Evolutionary conservation across 805 yeast genomes (phyloP).

Genomic region (Ogataea ganodermae): DNA sequence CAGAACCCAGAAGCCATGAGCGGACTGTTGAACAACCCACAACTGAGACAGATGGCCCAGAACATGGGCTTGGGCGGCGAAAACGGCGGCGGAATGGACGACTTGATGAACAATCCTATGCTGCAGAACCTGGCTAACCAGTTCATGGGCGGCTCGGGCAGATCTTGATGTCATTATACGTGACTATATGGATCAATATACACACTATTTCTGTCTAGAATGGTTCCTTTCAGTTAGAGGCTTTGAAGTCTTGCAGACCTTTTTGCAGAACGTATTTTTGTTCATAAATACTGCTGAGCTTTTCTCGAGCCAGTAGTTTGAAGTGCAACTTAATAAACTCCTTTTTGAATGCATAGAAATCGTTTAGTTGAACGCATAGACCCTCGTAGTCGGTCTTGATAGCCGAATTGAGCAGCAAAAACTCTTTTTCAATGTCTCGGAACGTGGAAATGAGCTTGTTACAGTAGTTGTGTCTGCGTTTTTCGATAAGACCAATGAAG

Average conservation of each 20-base stretch:
- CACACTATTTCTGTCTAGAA: conserved; percentile 4
- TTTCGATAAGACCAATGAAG: conserved; percentile 46
- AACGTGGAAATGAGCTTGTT: conserved; percentile 42
- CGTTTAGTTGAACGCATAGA: conserved; percentile 63
- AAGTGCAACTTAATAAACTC: conserved; percentile 42
- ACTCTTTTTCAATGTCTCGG: conserved; percentile 42
- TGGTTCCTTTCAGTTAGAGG: not conserved
- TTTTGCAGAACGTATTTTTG: conserved; percentile 24
- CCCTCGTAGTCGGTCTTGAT: conserved; percentile 59
- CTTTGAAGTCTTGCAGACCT: conserved; percentile 15
- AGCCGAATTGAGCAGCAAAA: conserved; percentile 46
- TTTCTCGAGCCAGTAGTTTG: conserved; percentile 34
- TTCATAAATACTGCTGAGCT: conserved; percentile 30
- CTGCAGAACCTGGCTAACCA: conserved; percentile 69
- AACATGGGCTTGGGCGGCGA: conserved; percentile 69
- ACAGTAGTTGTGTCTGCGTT: conserved; percentile 50
- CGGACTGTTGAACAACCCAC: conserved; percentile 78
- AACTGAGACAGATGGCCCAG: conserved; percentile 80
- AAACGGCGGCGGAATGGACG: conserved; percentile 54
- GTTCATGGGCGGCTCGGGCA: conserved; percentile 58
- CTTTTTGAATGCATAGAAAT: conserved; percentile 53
- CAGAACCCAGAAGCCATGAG: conserved; percentile 76
- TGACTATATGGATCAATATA: not conserved
- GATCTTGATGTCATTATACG: no score
- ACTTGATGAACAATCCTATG: conserved; percentile 80